Percentiles rank a stretch among this genome's conserved stretches.
These are phyloP conservation scores for Fusarium dimerum DNA, from an alignment of 2,329 filamentous ascomycete species.

Conservation along the genomic window DNA sequence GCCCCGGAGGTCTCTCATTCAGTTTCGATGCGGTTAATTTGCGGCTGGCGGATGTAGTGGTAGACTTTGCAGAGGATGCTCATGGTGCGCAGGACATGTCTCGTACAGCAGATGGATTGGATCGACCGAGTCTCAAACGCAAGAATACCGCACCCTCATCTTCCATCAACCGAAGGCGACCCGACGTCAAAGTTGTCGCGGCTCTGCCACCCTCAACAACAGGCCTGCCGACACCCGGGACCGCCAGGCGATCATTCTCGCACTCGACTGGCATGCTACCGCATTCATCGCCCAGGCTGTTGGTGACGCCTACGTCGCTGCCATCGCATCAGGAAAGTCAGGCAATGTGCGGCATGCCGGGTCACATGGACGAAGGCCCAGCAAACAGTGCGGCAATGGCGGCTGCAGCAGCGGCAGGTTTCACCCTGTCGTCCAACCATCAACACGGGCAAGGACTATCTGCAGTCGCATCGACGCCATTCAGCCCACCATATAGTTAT, in stretches of 20 bases:
- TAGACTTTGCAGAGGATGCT: slow-evolving; percentile 61
- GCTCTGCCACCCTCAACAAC: slow-evolving; percentile 30
- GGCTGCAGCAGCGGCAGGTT: slow-evolving; percentile 40
- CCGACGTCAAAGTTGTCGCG: slow-evolving; percentile 38
- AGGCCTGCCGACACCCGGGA: slow-evolving; percentile 33
- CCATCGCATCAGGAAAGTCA: slow-evolving; percentile 37
- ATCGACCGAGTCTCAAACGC: slow-evolving; percentile 47
- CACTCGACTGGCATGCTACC: slow-evolving; percentile 34
- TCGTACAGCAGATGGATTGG: slow-evolving; percentile 33
- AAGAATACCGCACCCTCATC: slow-evolving; percentile 46
- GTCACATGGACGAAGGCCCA: slow-evolving; percentile 35
- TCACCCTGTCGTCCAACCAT: slow-evolving; percentile 29
- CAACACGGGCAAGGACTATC: slow-evolving; percentile 31
- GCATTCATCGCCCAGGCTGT: slow-evolving; percentile 41
- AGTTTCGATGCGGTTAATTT: slow-evolving; percentile 75
- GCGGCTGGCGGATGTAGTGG: slow-evolving; percentile 65
- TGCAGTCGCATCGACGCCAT: slow-evolving; percentile 35
- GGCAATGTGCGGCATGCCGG: slow-evolving; percentile 35
- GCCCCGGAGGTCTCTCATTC: slow-evolving; percentile 59
- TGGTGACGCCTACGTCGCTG: slow-evolving; percentile 41
- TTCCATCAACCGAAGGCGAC: slow-evolving; percentile 39
- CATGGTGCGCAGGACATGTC: slow-evolving; percentile 50
- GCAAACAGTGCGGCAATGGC: slow-evolving; percentile 37
- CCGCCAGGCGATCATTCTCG: slow-evolving; percentile 41
- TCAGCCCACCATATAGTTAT: slow-evolving; percentile 46